These are phyloP conservation scores for Ophiosphaerella herpotricha DNA, from an alignment of 2,329 filamentous ascomycete species.

Conservation along the genomic window DNA sequence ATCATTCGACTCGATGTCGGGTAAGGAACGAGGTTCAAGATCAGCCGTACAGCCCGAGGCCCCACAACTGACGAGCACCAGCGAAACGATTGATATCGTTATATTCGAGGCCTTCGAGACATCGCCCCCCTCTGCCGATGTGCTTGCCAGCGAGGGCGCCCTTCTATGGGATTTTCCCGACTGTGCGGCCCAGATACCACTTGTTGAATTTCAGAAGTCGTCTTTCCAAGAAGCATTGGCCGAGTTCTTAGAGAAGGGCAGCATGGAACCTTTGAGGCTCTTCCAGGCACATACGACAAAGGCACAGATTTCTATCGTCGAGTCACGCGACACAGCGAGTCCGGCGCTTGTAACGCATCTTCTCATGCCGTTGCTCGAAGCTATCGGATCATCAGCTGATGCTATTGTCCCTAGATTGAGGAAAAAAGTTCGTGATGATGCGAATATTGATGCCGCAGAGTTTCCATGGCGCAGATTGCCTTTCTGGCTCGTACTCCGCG, in stretches of 20 bases:
- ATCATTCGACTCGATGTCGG: slow-evolving; percentile 43
- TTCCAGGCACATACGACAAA: slow-evolving; percentile 61
- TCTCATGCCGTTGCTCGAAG: slow-evolving; percentile 64
- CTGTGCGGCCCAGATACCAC: slow-evolving; percentile 55
- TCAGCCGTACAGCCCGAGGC: too few species aligned
- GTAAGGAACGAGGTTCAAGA: slow-evolving; percentile 33
- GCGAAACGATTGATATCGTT: slow-evolving; percentile 23
- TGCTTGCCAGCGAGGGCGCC: slow-evolving; percentile 58
- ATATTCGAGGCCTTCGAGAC: slow-evolving; percentile 67
- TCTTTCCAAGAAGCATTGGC: slow-evolving; percentile 57
- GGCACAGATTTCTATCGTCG: slow-evolving; percentile 53
- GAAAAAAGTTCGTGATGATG: slow-evolving; percentile 68
- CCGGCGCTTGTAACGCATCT: slow-evolving; percentile 64
- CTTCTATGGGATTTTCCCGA: slow-evolving; percentile 66
- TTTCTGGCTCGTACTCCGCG: slow-evolving; percentile 66
- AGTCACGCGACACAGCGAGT: slow-evolving; percentile 62
- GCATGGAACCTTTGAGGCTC: slow-evolving; percentile 56
- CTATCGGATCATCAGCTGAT: slow-evolving; percentile 49
- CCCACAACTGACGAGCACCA: slow-evolving; percentile 2
- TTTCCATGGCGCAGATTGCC: slow-evolving; percentile 67
- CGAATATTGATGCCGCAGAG: slow-evolving; percentile 54
- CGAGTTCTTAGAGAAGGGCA: slow-evolving; percentile 61
- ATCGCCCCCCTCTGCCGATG: slow-evolving; percentile 57
- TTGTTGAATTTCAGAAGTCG: slow-evolving; percentile 42
- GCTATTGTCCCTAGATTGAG: slow-evolving; percentile 47